phyloP scores from a whole-genome alignment of 208 protist genomes.

The Acanthamoeba comandoni region DNA sequence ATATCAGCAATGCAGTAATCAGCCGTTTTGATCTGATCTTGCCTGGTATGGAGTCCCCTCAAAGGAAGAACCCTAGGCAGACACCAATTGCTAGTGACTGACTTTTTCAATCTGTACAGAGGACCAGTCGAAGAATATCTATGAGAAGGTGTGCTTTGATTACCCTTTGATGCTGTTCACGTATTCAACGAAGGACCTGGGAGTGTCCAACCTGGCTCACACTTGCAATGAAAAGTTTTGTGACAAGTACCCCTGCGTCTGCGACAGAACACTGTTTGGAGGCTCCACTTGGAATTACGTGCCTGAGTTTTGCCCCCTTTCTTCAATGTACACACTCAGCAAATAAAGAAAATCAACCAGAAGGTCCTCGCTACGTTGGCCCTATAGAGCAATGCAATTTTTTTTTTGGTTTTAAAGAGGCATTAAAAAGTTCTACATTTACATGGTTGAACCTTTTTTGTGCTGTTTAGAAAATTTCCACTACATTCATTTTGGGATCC shows the following conservation, averaged over 20 bases:
- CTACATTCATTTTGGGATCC: no score
- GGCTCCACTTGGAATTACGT: slow-evolving; percentile 41
- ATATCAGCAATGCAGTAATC: not conserved
- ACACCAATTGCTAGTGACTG: no score
- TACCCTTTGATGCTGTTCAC: slow-evolving; percentile 60
- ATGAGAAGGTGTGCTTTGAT: slow-evolving; percentile 67
- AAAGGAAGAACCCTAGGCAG: not conserved
- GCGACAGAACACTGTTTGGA: slow-evolving; percentile 32
- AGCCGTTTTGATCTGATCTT: slow-evolving; percentile 11
- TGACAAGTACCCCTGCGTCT: slow-evolving; percentile 4
- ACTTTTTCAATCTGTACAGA: not conserved
- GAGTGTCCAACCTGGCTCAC: slow-evolving; percentile 48
- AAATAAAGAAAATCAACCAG: no score
- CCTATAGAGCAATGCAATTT: no score
- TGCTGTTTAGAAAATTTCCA: no score
- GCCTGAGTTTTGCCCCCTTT: slow-evolving; percentile 41
- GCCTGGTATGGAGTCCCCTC: slow-evolving; percentile 19
- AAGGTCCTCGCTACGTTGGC: no score
- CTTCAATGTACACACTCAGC: slow-evolving; percentile 7
- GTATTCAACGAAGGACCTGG: not conserved
- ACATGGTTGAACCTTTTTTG: no score
- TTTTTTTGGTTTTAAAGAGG: no score
- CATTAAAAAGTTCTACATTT: no score
- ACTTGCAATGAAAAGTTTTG: slow-evolving; percentile 48
- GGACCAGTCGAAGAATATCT: slow-evolving; percentile 25